These are phyloP conservation scores for Yamadazyma philogaea DNA, from an alignment of 805 yeast genomes.

Conservation along the genomic window DNA sequence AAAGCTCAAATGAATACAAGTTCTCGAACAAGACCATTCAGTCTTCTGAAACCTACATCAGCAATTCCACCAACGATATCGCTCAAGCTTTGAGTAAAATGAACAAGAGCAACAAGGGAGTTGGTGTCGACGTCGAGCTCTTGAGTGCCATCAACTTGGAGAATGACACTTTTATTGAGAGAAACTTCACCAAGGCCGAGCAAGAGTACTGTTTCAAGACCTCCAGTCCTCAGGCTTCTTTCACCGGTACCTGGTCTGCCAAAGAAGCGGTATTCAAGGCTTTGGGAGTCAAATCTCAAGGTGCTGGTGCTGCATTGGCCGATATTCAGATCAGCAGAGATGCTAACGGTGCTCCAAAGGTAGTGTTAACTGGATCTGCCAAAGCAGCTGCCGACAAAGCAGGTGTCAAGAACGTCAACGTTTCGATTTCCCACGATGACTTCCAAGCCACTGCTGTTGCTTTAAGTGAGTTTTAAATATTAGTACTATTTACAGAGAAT, in stretches of 20 bases:
- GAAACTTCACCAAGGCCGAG: constrained; percentile 86
- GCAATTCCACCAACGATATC: constrained; percentile 52
- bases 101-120: constrained; percentile 61
- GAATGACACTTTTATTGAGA: constrained; percentile 86
- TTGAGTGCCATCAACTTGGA: constrained; percentile 75
- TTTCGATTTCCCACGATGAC: constrained; percentile 95
- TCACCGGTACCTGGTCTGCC: constrained; percentile 98
- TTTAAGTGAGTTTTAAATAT: constrained; percentile 51
- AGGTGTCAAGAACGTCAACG: constrained; percentile 70
- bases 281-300: constrained; percentile 80
- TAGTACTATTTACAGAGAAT: not conserved
- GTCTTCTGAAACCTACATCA: constrained; percentile 40
- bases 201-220: constrained; percentile 72
- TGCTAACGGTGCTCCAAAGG: constrained; percentile 77
- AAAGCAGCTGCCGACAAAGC: constrained; percentile 64
- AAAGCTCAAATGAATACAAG: constrained; percentile 36
- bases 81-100: constrained; percentile 58
- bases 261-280: constrained; percentile 99
- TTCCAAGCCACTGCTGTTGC: constrained; percentile 98
- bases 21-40: constrained; percentile 55
- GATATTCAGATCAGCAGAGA: constrained; percentile 85
- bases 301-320: constrained; percentile 91
- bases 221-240: constrained; percentile 81
- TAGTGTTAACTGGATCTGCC: constrained; percentile 74
- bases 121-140: constrained; percentile 97